Conservation (phyloP, 2,329 filamentous ascomycete genomes). For the Chaetomium sp. region DNA sequence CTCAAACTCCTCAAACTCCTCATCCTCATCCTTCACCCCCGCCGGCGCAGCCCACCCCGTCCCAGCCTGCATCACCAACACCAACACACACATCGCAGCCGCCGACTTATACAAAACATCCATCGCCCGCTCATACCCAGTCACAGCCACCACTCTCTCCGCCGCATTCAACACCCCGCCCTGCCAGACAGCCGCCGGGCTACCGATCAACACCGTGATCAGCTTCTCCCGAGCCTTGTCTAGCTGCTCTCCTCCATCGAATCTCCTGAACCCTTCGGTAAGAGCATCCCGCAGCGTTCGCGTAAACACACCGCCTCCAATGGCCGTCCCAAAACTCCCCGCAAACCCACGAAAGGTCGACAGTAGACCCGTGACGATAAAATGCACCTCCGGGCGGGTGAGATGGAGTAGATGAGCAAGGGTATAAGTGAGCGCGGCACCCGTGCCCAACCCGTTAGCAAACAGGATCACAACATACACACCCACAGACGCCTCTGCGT, state of each 20-base stretch:
- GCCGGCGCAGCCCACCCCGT: constrained; percentile 44
- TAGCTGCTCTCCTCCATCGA: constrained; percentile 35
- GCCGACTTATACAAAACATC: constrained; percentile 43
- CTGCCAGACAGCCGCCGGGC: constrained; percentile 44
- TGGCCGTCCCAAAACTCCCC: constrained; percentile 71
- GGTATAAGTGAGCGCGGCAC: constrained; percentile 71
- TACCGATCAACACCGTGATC: constrained; percentile 43
- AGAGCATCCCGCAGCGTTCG: constrained; percentile 53
- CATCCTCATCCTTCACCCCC: constrained; percentile 47
- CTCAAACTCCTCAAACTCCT: constrained; percentile 30
- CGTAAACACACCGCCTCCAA: constrained; percentile 70
- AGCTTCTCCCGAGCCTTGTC: constrained; percentile 33
- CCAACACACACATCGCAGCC: constrained; percentile 36
- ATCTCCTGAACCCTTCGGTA: constrained; percentile 46
- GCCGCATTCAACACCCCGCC: constrained; percentile 35
- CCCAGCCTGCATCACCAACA: constrained; percentile 42
- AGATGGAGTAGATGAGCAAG: constrained; percentile 74
- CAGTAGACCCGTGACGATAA: constrained; percentile 67
- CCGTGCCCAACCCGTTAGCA: constrained; percentile 64
- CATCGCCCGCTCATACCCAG: constrained; percentile 42
- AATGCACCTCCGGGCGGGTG: constrained; percentile 59
- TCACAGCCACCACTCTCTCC: constrained; percentile 41
- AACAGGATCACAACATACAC: constrained; percentile 58
- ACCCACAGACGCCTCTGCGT: constrained; percentile 41
- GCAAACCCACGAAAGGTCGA: constrained; percentile 78